A percentile compares a stretch with the other conserved stretches of the same genome.
Evolutionary conservation across 768 basidiomycete species (phyloP).

Genomic region (Cantharellus anzutake): DNA sequence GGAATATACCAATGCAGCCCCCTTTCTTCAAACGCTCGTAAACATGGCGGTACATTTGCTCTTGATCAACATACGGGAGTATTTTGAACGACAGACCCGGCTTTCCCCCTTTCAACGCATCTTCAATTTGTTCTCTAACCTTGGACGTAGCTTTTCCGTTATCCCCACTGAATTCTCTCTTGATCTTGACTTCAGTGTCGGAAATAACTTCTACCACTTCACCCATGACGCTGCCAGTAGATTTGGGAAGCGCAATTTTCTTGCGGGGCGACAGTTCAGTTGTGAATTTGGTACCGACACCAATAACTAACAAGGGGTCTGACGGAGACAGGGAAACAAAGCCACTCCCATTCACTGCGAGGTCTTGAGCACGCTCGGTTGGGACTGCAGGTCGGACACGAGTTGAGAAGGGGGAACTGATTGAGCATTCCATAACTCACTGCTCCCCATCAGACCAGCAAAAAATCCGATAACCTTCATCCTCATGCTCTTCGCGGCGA

Average conservation of each 20-base stretch:
- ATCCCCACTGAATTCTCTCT: constrained; percentile 74
- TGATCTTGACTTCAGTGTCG: constrained; percentile 66
- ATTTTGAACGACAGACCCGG: constrained; percentile 61
- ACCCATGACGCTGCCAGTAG: constrained; percentile 52
- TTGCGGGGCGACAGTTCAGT: constrained; percentile 54
- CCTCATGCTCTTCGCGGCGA: constrained; percentile 79
- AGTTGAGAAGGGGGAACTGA: background rate
- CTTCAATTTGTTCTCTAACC: constrained; percentile 46
- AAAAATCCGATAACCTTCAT: constrained; percentile 63
- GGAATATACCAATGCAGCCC: constrained; percentile 91
- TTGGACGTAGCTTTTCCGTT: constrained; percentile 51
- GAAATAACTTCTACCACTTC: constrained; percentile 80
- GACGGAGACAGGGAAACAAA: constrained; percentile 45
- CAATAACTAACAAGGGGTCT: constrained; percentile 67
- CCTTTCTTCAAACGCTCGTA: constrained; percentile 73
- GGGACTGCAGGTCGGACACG: constrained; percentile 39
- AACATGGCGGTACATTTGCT: constrained; percentile 85
- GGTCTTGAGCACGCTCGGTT: constrained; percentile 79
- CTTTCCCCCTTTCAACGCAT: constrained; percentile 33
- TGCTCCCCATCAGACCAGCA: constrained; percentile 68
- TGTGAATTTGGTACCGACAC: constrained; percentile 62
- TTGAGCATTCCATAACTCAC: constrained; percentile 28
- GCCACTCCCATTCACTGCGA: constrained; percentile 58
- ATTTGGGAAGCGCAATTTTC: constrained; percentile 78
- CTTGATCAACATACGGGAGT: constrained; percentile 81